Evolutionary conservation across 1,139 yeast species (phyloP).

Genomic region (Hansenula sp.): DNA sequence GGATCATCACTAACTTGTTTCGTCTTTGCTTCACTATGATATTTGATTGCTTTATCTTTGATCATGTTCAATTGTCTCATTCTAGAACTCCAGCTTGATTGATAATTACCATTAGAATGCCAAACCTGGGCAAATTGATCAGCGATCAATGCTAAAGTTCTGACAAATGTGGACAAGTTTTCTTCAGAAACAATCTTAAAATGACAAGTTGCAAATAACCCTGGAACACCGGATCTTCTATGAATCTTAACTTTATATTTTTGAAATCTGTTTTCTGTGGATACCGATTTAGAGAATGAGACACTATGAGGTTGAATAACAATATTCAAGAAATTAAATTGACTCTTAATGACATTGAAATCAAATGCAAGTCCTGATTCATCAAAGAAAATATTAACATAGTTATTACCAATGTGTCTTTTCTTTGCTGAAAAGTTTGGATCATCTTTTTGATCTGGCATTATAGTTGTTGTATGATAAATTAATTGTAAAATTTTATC

Average conservation of each 20-base stretch:
- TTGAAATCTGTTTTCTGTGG: slow-evolving; percentile 6
- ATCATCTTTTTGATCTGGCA: slow-evolving; percentile 55
- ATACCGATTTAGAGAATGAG: slow-evolving; percentile 9
- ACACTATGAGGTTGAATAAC: slow-evolving; percentile 64
- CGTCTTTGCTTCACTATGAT: slow-evolving; percentile 13
- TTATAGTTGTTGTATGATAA: slow-evolving; percentile 77
- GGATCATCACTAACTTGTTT: slow-evolving; percentile 5
- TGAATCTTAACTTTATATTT: slow-evolving; percentile 57
- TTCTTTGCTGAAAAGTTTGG: slow-evolving; percentile 54
- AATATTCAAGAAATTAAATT: slow-evolving; percentile 77
- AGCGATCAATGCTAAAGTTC: slow-evolving; percentile 64
- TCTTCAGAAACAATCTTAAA: slow-evolving; percentile 62
- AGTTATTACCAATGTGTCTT: slow-evolving; percentile 82
- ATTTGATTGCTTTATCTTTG: slow-evolving; percentile 36
- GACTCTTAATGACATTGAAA: slow-evolving; percentile 68
- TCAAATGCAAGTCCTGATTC: slow-evolving; percentile 67
- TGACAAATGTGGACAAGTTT: slow-evolving; percentile 56
- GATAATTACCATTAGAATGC: slow-evolving; percentile 52
- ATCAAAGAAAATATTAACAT: slow-evolving; percentile 75
- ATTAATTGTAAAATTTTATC: slow-evolving; percentile 69
- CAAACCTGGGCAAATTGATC: slow-evolving; percentile 73
- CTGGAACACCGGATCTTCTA: slow-evolving; percentile 69
- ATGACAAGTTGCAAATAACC: slow-evolving; percentile 71
- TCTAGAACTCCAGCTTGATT: slow-evolving; percentile 65
- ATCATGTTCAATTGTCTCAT: slow-evolving; percentile 52